Evolutionary conservation across 176 grass and related monocot species (phyloP), one percentile per base, ranked within the genome.

Genomic region (Pontederia crassipes): DNA sequence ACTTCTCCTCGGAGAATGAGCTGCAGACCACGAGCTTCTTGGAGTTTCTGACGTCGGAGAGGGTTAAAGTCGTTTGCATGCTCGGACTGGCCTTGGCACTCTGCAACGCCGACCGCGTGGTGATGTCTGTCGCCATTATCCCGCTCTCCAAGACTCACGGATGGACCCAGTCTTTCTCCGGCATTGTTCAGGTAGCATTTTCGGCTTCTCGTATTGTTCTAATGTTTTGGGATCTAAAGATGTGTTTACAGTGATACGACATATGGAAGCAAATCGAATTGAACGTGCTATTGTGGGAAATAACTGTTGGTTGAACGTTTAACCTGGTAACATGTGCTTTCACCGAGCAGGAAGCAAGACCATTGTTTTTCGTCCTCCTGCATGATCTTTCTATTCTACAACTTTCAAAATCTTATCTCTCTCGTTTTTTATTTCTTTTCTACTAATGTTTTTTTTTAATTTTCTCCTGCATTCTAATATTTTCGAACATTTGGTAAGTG

Each of bases 71-170:
- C 59, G 87, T 86, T 27, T 73, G 87, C 64, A 83, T 97, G 92
- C 79, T 97, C 45, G 87, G 75, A 10, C 75, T 97, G 48, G 92
- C 84, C 15, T 81, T 97, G 14, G 84, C 84, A 46, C 84, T 97
- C 40, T 97, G 92, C 78, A 97, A 97, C 76, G 92, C 92, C 45
- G 92, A 91, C 64, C 78, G 92, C 52, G 92, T 90, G 17, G 92
- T 97, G 55, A 97, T 97, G 92, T 97, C 92, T 18, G 87, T 97
- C 4, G 87, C 84, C 62, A 91, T 97, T 59, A 87, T 97, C 15
- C 92, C 92, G 24, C 87, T 97, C 66, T 90, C 92, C 24, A 75
- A 79, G 56, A 76, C 87, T 2, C 82, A 85, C 49, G 87, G 84
- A 1, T 97, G 92, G 92, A 88, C 75, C 46, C 78, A 80, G 27